phyloP scores from a whole-genome alignment of 2,329 filamentous ascomycete genomes.

The Ceratocystis colombiana region DNA sequence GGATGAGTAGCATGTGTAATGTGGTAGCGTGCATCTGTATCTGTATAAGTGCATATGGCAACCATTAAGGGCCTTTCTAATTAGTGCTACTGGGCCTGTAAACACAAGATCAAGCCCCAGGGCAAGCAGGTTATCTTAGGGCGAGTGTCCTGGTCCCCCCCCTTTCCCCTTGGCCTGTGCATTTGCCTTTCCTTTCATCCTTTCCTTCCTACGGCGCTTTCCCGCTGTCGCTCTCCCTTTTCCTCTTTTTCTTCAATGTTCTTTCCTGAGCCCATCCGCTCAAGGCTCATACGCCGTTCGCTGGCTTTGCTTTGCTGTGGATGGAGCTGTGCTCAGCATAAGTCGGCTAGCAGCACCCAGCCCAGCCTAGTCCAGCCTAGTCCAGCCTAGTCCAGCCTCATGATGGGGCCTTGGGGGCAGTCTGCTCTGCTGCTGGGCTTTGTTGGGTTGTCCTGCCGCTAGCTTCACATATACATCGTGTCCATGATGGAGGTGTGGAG shows the following conservation, averaged over 20 bases:
- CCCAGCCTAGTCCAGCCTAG: no score
- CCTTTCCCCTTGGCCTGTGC: conserved; percentile 8
- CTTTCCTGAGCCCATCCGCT: not conserved
- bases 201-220: not conserved
- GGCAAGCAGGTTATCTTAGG: not conserved
- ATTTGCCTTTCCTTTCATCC: not conserved
- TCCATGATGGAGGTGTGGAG: not conserved
- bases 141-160: not conserved
- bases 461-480: not conserved
- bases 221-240: not conserved
- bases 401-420: not conserved
- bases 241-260: not conserved
- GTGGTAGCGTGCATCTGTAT: conserved; percentile 1
- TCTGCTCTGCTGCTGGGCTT: not conserved
- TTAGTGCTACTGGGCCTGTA: not conserved
- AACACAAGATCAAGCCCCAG: not conserved
- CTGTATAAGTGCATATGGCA: conserved; percentile 3
- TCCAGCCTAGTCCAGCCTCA: no score
- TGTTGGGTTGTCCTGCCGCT: not conserved
- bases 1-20: not conserved
- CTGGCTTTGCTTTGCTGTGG: not conserved
- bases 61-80: no score
- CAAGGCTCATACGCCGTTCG: not conserved
- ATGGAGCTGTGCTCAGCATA: no score
- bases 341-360: no score